phyloP scores from a whole-genome alignment of 2,329 filamentous ascomycete genomes.

The Trichoderma afroharzianum region DNA sequence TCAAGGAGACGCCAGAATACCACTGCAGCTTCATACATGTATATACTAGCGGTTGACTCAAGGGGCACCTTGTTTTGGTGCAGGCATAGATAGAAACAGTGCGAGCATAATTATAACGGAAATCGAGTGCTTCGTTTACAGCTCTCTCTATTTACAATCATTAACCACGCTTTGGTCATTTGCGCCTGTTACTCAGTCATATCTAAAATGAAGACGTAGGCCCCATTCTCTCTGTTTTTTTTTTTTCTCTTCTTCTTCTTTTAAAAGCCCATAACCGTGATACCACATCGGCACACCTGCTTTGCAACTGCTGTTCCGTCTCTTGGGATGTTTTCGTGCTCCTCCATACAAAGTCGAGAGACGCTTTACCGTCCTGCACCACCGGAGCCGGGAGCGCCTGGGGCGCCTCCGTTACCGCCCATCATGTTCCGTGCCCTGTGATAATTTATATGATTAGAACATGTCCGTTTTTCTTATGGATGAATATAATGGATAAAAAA shows the following conservation, averaged over 20 bases:
- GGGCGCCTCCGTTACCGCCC: conserved; percentile 28
- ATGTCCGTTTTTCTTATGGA: neutral
- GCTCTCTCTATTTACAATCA: conserved; percentile 12
- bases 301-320: neutral
- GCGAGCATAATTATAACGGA: neutral
- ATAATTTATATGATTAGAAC: neutral
- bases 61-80: neutral
- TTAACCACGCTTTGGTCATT: conserved; percentile 15
- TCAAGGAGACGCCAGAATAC: neutral
- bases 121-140: conserved; percentile 4
- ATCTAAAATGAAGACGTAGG: neutral
- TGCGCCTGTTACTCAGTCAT: neutral
- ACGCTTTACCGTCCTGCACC: conserved; percentile 23
- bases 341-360: neutral
- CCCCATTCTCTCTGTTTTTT: neutral
- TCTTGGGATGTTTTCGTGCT: neutral
- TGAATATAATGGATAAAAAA: neutral
- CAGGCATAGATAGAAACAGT: neutral
- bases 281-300: neutral
- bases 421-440: conserved; percentile 46
- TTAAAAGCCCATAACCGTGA: neutral
- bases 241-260: neutral
- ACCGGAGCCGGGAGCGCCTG: conserved; percentile 20
- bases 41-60: neutral
- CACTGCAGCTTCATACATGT: neutral